Base-by-base conservation (phyloP, 202 grass and related monocot species). In the Bolboschoenoplectus hybrid region DNA sequence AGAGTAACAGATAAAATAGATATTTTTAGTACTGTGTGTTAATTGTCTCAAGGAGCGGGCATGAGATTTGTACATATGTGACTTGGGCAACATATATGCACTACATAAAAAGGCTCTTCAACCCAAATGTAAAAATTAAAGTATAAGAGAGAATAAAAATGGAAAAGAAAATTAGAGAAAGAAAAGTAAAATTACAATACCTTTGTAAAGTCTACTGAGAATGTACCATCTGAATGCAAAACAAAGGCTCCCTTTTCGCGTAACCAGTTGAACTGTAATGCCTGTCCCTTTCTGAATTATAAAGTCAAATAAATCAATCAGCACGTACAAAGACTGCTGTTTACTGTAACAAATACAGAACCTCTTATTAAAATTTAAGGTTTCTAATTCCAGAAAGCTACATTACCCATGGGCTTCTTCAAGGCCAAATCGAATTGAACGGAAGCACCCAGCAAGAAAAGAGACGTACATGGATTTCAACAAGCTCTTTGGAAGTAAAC, bases 251-350 rank as follows among this genome's bases (percentile, higher is more conserved):
- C 92, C 68, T 98, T 95, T 32, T 95, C 93, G 83, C 88, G 92
- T 86, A 98, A 77, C 95, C 95, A 98, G 50, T 98, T 98, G 88
- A 98, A 98, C 74, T 98, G 93, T 87, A 98, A 88, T 8, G 93
- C 93, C 76, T 98, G 91, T 13, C 95, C 95, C 86, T 98, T 98
- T 38, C 95, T 98, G 79, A 56, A 81, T 36, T 80, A 68, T 67
- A 50, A 85, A 79, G 57, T 73, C 43, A 74, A 58, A 50, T 35
- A 61, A 75, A 85, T 73, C 49, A 78, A 39, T 77, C 68, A 64
- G 53, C 57, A 73, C 36, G 49, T 13, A 40, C 13, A 83, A 61
- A 50, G 50, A 20, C n/a, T 16, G 77, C 16, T 32, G 40, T 77
- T 87, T 74, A 74, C 16, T 17, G 35, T 68, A 68, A 56, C 26